Evolutionary conservation across 2,329 filamentous ascomycete genomes (phyloP).

Genomic region (Neodidymelliopsis sp.): DNA sequence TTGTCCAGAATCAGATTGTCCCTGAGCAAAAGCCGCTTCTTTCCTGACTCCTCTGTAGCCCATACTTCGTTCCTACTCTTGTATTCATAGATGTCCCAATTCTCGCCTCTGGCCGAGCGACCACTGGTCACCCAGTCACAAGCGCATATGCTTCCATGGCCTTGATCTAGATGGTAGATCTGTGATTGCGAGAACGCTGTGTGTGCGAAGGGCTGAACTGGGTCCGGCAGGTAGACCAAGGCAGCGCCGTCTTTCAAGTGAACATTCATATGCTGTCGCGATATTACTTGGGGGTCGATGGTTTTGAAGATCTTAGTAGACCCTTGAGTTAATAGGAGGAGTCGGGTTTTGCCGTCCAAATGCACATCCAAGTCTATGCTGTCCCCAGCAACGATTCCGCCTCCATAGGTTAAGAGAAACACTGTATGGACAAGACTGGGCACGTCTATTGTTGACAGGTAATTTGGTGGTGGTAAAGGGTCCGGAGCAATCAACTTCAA

Average conservation of each 20-base stretch:
- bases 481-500: conserved; percentile 89
- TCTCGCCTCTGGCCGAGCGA: conserved; percentile 81
- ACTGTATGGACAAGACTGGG: conserved; percentile 72
- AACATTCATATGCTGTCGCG: conserved; percentile 59
- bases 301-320: conserved; percentile 97
- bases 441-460: conserved; percentile 21
- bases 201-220: conserved; percentile 86
- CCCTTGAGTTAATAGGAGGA: conserved; percentile 71
- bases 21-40: conserved; percentile 74
- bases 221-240: conserved; percentile 79
- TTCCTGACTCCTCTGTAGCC: conserved; percentile 51
- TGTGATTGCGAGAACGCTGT: conserved; percentile 88
- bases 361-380: conserved; percentile 75
- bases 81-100: conserved; percentile 85
- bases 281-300: conserved; percentile 55
- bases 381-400: conserved; percentile 89
- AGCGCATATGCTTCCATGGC: conserved; percentile 70
- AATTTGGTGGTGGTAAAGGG: conserved; percentile 64
- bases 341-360: conserved; percentile 69
- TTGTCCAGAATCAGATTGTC: conserved; percentile 80
- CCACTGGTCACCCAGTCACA: conserved; percentile 96
- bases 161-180: conserved; percentile 68
- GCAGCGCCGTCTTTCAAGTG: conserved; percentile 58
- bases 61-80: conserved; percentile 89
- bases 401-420: conserved; percentile 93